A percentile compares a stretch with the other conserved stretches of the same genome.
phyloP scores from a whole-genome alignment of 2,329 filamentous ascomycete species.

The Amauroascus verrucosus region DNA sequence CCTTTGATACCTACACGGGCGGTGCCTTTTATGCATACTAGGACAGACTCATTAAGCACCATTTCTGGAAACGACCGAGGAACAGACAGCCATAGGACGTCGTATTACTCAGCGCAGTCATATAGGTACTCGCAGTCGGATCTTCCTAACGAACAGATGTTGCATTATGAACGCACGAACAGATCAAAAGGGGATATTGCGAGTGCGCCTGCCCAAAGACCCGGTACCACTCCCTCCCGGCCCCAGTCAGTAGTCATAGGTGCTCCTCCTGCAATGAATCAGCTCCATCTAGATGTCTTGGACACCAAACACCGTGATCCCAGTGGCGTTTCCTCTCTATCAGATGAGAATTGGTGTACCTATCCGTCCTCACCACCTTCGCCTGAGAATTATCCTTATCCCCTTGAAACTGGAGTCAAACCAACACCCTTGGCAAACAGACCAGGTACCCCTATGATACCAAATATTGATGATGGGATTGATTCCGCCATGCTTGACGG shows the following conservation, averaged over 20 bases:
- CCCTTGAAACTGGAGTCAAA: background rate
- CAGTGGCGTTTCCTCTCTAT: conserved; percentile 27
- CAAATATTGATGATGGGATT: conserved; percentile 16
- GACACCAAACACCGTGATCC: conserved; percentile 26
- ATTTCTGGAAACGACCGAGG: conserved; percentile 33
- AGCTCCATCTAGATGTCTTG: conserved; percentile 16
- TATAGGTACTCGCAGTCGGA: conserved; percentile 26
- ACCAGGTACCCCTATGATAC: conserved; percentile 1
- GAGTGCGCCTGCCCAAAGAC: conserved; percentile 22
- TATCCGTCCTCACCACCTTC: conserved; percentile 30
- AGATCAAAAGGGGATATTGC: conserved; percentile 25
- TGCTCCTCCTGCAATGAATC: conserved; percentile 23
- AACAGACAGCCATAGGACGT: conserved; percentile 35
- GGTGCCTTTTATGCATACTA: conserved; percentile 72
- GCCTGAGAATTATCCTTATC: conserved; percentile 7
- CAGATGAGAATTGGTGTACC: conserved; percentile 34
- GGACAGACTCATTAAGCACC: conserved; percentile 52
- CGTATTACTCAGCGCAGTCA: conserved; percentile 41
- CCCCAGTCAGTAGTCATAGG: conserved; percentile 26
- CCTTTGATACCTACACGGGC: conserved; percentile 38
- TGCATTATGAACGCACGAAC: conserved; percentile 23
- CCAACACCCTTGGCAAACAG: background rate
- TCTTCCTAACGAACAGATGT: conserved; percentile 24
- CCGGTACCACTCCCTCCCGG: conserved; percentile 23
- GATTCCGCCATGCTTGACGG: background rate